phyloP scores from a whole-genome alignment of 331 rosid species.

The Prunus yedoensis region DNA sequence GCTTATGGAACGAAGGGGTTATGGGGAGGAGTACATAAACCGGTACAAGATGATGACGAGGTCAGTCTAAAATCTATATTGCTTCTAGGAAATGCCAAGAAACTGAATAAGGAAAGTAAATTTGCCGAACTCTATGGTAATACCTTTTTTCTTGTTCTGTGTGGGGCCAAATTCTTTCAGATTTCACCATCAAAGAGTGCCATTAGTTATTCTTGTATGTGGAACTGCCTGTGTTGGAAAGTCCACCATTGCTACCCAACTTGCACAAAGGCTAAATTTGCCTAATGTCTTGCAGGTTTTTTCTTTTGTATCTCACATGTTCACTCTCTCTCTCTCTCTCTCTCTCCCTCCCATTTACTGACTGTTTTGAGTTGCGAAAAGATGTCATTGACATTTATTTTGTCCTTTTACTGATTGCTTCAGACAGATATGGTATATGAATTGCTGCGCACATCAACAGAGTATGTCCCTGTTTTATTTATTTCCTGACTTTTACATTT shows the following conservation, averaged over 20 bases:
- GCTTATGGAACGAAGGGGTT: slow-evolving; percentile 95
- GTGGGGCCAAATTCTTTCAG: slow-evolving; percentile 33
- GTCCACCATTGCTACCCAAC: slow-evolving; percentile 96
- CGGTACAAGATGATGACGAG: slow-evolving; percentile 97
- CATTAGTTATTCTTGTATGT: slow-evolving; percentile 91
- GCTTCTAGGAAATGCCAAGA: slow-evolving; percentile 2
- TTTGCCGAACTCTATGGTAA: neutral
- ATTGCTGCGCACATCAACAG: slow-evolving; percentile 90
- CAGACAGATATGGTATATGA: slow-evolving; percentile 99
- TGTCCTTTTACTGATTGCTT: slow-evolving; percentile 25
- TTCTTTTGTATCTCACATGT: slow-evolving; percentile 12
- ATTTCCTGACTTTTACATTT: neutral
- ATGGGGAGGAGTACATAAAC: slow-evolving; percentile 83
- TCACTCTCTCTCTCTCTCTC: too few relatives aligned
- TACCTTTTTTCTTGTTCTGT: slow-evolving; percentile 10
- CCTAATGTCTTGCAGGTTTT: slow-evolving; percentile 92
- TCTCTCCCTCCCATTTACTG: neutral
- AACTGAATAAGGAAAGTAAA: neutral
- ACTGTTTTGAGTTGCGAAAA: neutral
- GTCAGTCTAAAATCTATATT: slow-evolving; percentile 35
- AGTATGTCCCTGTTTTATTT: slow-evolving; percentile 51
- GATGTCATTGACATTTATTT: slow-evolving; percentile 30
- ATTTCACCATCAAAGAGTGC: slow-evolving; percentile 96
- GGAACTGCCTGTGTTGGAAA: slow-evolving; percentile 99
- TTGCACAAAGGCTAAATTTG: slow-evolving; percentile 90